Conservation (phyloP, 2,329 filamentous ascomycete genomes). For the Aspergillus felis region DNA sequence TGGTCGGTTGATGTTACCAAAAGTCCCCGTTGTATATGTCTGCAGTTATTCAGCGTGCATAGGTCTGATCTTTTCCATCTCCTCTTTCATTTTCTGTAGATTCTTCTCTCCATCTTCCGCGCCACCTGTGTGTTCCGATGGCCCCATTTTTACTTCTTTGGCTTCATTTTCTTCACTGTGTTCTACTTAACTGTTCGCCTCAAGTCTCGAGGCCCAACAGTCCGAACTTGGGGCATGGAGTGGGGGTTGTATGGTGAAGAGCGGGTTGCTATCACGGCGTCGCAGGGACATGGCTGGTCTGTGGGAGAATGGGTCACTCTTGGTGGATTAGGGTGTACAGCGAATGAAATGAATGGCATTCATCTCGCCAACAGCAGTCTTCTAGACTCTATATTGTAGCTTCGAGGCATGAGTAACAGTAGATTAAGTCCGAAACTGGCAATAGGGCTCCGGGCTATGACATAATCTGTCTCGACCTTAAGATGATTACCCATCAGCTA, state of each 20-base stretch:
- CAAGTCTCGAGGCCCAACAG: not conserved
- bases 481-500: not conserved
- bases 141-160: not conserved
- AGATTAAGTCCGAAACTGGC: not conserved
- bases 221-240: not conserved
- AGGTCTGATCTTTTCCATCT: slow-evolving; percentile 17
- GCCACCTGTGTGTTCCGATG: slow-evolving; percentile 3
- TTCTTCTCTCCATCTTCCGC: slow-evolving; percentile 6
- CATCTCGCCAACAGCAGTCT: not conserved
- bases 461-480: slow-evolving; percentile 2
- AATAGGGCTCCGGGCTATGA: slow-evolving; percentile 14
- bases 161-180: slow-evolving; percentile 8
- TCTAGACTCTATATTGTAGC: not conserved
- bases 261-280: not conserved
- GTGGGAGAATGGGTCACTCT: not conserved
- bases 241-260: not conserved
- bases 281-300: not conserved
- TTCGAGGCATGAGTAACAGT: not conserved
- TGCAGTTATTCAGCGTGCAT: slow-evolving; percentile 39
- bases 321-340: not conserved
- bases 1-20: slow-evolving; percentile 15
- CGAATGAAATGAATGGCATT: not conserved
- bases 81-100: slow-evolving; percentile 14
- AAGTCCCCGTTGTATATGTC: slow-evolving; percentile 28
- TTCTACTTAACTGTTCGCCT: slow-evolving; percentile 10